Conservation (phyloP, 495 filamentous ascomycete genomes). For the Penicillium maclennaniae region DNA sequence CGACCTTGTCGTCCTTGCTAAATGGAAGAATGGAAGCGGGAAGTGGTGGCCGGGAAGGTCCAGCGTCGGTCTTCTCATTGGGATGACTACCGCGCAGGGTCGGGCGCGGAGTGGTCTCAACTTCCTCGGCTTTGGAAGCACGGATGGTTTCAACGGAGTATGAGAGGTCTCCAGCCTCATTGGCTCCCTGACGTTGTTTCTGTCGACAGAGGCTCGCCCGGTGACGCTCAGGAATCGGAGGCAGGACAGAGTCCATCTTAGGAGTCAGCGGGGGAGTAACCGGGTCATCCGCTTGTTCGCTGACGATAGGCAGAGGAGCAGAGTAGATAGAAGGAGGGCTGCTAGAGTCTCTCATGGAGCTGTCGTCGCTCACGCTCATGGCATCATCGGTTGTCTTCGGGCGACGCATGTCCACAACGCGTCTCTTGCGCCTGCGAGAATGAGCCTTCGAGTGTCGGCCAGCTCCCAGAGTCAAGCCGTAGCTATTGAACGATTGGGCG, state of each 20-base stretch:
- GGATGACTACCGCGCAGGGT: conserved; percentile 16
- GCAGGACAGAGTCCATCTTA: conserved; percentile 31
- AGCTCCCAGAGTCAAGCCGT: conserved; percentile 62
- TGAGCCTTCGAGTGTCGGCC: conserved; percentile 60
- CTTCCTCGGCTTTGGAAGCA: conserved; percentile 23
- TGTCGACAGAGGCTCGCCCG: conserved; percentile 32
- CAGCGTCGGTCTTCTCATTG: conserved; percentile 33
- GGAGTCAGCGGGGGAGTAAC: conserved; percentile 44
- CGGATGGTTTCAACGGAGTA: conserved; percentile 26
- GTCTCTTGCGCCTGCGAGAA: conserved; percentile 80
- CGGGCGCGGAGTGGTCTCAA: conserved; percentile 38
- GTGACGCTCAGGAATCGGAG: conserved; percentile 39
- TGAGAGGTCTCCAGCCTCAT: conserved; percentile 25
- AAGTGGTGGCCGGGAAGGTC: conserved; percentile 23
- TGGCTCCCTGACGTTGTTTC: conserved; percentile 18
- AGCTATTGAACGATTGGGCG: conserved; percentile 35
- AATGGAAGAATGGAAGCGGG: conserved; percentile 40
- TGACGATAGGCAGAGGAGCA: conserved; percentile 38
- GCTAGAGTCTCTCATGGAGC: conserved; percentile 36
- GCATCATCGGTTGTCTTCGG: conserved; percentile 53
- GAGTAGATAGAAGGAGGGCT: conserved; percentile 41
- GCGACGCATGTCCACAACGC: conserved; percentile 86
- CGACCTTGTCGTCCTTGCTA: conserved; percentile 27
- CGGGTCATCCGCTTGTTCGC: conserved; percentile 42
- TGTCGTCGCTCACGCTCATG: conserved; percentile 54